Base-by-base conservation (phyloP, 148 eudicot species). In the Persicaria maculosa region DNA sequence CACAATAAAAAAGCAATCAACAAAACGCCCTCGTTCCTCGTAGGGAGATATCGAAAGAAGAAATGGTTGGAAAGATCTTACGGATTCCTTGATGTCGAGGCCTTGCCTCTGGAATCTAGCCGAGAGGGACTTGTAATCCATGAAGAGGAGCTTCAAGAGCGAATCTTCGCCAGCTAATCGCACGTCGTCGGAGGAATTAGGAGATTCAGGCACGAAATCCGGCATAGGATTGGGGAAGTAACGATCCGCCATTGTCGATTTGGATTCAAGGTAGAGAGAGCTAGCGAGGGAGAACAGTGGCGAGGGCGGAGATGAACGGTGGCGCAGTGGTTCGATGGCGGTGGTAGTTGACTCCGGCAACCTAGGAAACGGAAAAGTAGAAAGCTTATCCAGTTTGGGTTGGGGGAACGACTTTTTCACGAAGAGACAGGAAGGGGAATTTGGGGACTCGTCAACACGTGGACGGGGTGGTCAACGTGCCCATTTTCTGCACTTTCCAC, bases 111-210 rank as follows among this genome's bases (percentile, higher is more conserved):
- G 79, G 65, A 93, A 88, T 47, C 53, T 58, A 10, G 88, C 82
- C 19, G 83, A 80, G 31, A 90, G 72, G 1, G 85, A 20, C 3
- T 75, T 78, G 81, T 82, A 85, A 31, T 96, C 93, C 47, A 90
- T 86, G 76, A 73, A 80, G 50, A 93, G 89, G 52, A 93, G 96
- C 78, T 78, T 81, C 1, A 86, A 52, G 47, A 92, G 86, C 17
- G 91, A 80, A 74, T 87, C 89, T 70, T 73, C 79, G 44, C 73
- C 31, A 54, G 74, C 59, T 16, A 44, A 77, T 36, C 7, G 82
- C 50, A 50, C 74, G n/a, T n/a, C 7, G 17, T 6, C 47, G n/a
- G 46, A 43, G 70, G 70, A 40, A 31, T 31, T 31, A 40, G 81
- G 71, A 43, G 87, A 67, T 84, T 87, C 90, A 5, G 89, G 83